Conservation (phyloP, 78 protist species). For the Dictyostelium intermedium region DNA sequence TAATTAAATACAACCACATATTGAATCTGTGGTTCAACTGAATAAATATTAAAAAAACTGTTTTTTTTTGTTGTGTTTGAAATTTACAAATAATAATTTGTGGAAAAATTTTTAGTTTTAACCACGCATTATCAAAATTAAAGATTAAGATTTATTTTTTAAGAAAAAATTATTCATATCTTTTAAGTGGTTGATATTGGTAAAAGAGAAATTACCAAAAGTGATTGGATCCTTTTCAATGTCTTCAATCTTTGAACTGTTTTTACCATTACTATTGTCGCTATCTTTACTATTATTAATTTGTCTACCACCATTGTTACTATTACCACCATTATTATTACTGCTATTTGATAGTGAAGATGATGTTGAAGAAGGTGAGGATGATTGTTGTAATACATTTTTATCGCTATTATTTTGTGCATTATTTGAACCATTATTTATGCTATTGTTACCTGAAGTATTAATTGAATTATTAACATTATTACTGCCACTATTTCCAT, state of each 20-base stretch:
- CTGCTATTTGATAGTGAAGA: neutral
- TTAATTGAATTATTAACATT: neutral
- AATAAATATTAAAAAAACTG: too few relatives aligned
- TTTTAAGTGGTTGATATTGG: slow-evolving; percentile 58
- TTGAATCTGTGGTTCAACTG: too few relatives aligned
- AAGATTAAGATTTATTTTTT: slow-evolving; percentile 26
- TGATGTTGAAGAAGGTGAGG: neutral
- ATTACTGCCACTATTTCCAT: neutral
- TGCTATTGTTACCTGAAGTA: neutral
- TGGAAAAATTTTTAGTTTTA: neutral
- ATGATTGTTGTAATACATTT: neutral
- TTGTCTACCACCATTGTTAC: neutral
- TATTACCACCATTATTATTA: neutral
- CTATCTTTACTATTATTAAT: slow-evolving; percentile 24
- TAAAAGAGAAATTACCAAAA: slow-evolving; percentile 72
- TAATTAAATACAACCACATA: too few relatives aligned
- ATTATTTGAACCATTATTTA: neutral
- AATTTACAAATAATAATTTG: neutral
- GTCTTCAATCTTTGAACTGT: slow-evolving; percentile 5
- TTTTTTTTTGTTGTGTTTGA: neutral
- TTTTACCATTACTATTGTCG: neutral
- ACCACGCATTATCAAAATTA: neutral
- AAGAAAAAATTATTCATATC: slow-evolving; percentile 68
- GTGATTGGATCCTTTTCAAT: slow-evolving; percentile 42
- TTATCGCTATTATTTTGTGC: neutral